Base-by-base conservation (phyloP, 1,139 yeast species). In the Zygosaccharomyces sapae region DNA sequence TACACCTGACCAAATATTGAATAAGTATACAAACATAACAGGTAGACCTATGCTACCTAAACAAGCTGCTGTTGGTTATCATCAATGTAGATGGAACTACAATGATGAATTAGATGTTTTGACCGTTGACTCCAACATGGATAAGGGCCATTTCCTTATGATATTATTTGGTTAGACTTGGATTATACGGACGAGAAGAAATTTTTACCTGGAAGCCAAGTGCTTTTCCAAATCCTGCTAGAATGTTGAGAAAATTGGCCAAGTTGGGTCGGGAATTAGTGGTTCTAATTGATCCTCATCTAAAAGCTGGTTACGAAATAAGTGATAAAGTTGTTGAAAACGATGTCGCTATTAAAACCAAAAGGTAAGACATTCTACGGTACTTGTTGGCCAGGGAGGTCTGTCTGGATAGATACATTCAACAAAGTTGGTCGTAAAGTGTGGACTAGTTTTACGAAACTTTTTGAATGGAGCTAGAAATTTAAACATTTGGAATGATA, bases 301-400 rank as follows among this genome's bases (percentile, higher is more conserved):
- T 94, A 48, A 90, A 89, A 62, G 70, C 73, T 0, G 82, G 77
- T 4, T 90, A 89, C 63, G 70, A 71, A 20, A 79, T 87, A 1
- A 83, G 90, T 60, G 74, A 83, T 9, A 67, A 63, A 0, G 57
- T 85, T 25, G 65, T 70, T 13, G 63, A 71, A 9, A 62, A 73
- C 24, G 59, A 68, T 19, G 59, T 73, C 20, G 74, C 73, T 0
- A 67, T 83, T 8, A 61, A 63, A 47, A 70, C 70, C 75, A 48
- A 73, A 74, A 18, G 80, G 79, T 39, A 65, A 70, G 1, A 69
- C 81, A 2, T 90, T 74, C 63, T 73, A 77, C 50, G 98, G 97
- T 2, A 94, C 89, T 65, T 92, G 98, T 68, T 92, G 99, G 99
- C 97, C 98, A 0, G 99, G 98, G 0, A 90, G 86, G 57, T 85